These are phyloP conservation scores for Fusarium sp. DNA, from an alignment of 2,329 filamentous ascomycete genomes.

Conservation along the genomic window DNA sequence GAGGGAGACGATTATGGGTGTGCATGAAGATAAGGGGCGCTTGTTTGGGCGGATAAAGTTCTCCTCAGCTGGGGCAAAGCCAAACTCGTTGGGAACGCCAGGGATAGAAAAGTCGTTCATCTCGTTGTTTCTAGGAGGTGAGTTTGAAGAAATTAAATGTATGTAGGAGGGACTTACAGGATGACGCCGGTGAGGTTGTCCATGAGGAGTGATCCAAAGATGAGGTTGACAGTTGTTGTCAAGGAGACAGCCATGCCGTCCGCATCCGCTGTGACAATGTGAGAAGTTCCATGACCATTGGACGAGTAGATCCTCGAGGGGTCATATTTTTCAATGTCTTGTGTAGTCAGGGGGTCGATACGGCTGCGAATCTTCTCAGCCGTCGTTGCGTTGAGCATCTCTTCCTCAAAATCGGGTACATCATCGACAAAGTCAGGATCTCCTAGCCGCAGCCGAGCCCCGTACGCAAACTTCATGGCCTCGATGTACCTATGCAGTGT, in stretches of 20 bases:
- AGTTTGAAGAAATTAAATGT: neutral
- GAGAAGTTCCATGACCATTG: constrained; percentile 79
- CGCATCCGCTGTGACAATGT: constrained; percentile 77
- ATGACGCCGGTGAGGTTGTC: constrained; percentile 87
- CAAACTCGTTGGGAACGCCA: constrained; percentile 81
- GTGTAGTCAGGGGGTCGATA: constrained; percentile 79
- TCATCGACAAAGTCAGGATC: constrained; percentile 81
- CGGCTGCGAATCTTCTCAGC: constrained; percentile 70
- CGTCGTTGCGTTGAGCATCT: constrained; percentile 73
- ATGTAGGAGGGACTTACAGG: constrained; percentile 63
- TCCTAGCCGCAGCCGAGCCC: constrained; percentile 80
- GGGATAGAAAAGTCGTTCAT: constrained; percentile 91
- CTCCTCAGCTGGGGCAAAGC: constrained; percentile 80
- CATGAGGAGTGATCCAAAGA: constrained; percentile 84
- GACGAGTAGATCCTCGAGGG: constrained; percentile 74
- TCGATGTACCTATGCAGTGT: constrained; percentile 88
- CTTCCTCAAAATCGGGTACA: constrained; percentile 71
- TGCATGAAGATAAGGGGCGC: constrained; percentile 85
- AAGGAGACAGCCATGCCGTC: constrained; percentile 82
- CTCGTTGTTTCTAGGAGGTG: constrained; percentile 64
- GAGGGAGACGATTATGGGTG: constrained; percentile 79
- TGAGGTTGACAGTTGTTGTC: constrained; percentile 88
- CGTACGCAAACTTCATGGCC: constrained; percentile 91
- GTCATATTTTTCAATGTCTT: constrained; percentile 80
- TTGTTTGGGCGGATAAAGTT: constrained; percentile 89